A percentile compares a stretch with the other conserved stretches of the same genome.
Evolutionary conservation across 225 moss, liverwort and hornwort species (phyloP).

Genomic region (Climacium dendroides): DNA sequence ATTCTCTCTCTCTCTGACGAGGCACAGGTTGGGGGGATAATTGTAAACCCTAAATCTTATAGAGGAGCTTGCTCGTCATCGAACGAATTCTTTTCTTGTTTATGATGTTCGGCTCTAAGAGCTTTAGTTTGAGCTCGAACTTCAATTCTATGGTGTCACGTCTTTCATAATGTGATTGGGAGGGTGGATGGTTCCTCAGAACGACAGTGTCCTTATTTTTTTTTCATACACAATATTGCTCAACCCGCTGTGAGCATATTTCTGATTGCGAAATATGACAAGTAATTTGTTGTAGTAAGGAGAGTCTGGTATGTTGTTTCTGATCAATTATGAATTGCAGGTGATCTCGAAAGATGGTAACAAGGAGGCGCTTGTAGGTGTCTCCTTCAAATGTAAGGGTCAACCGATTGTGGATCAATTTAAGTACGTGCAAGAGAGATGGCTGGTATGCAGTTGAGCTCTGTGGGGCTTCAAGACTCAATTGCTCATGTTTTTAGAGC

Average conservation of each 20-base stretch:
- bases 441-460: slow-evolving; percentile 42
- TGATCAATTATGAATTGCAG: not conserved
- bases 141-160: not conserved
- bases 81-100: not conserved
- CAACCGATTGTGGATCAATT: not conserved
- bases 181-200: not conserved
- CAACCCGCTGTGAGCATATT: not conserved
- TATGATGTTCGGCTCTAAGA: not conserved
- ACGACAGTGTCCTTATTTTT: not conserved
- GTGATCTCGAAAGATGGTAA: not conserved
- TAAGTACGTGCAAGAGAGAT: not conserved
- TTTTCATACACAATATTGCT: not conserved
- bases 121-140: not conserved
- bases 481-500: slow-evolving; percentile 44
- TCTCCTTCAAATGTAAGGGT: not conserved
- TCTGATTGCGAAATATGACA: not conserved
- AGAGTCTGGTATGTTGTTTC: not conserved
- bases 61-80: not conserved
- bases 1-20: not conserved
- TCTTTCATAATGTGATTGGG: not conserved
- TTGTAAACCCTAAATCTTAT: not conserved
- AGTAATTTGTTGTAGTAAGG: not conserved
- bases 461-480: slow-evolving; percentile 36
- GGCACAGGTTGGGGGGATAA: not conserved
- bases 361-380: not conserved